A percentile compares a stretch with the other conserved stretches of the same genome.
Evolutionary conservation across 2,329 filamentous ascomycete genomes (phyloP).

Genomic region (Reticulascus tulasneorum): DNA sequence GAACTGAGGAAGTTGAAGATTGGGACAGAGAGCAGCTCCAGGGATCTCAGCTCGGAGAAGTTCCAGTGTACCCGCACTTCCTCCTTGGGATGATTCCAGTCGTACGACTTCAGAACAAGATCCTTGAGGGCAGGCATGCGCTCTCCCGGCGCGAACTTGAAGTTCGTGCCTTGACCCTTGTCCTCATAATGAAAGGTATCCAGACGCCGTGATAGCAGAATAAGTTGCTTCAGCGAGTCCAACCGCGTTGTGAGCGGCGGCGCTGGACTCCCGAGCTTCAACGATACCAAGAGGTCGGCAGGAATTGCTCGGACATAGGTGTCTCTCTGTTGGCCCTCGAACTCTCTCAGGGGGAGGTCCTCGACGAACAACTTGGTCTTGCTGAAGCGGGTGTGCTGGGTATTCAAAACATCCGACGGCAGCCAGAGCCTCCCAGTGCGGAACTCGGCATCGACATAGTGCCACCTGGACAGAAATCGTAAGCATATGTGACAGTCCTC

Average conservation of each 20-base stretch:
- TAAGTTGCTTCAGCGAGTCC: slow-evolving; percentile 37
- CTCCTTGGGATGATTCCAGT: slow-evolving; percentile 40
- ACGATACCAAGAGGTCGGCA: slow-evolving; percentile 31
- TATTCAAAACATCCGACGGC: slow-evolving; percentile 34
- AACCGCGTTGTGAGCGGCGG: slow-evolving; percentile 37
- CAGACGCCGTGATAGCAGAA: slow-evolving; percentile 30
- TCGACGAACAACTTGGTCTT: slow-evolving; percentile 34
- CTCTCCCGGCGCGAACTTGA: slow-evolving; percentile 34
- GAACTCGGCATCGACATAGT: slow-evolving; percentile 27
- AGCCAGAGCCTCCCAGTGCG: slow-evolving; percentile 27
- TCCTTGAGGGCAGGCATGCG: slow-evolving; percentile 38
- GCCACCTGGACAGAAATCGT: slow-evolving; percentile 29
- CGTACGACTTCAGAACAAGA: slow-evolving; percentile 41
- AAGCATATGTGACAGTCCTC: too few species aligned
- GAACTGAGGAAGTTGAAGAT: slow-evolving; percentile 40
- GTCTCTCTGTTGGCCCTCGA: slow-evolving; percentile 27
- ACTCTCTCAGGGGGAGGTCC: slow-evolving; percentile 34
- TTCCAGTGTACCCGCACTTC: slow-evolving; percentile 41
- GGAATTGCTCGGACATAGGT: slow-evolving; percentile 35
- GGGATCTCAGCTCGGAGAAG: slow-evolving; percentile 35
- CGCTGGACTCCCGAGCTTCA: slow-evolving; percentile 34
- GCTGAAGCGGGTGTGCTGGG: slow-evolving; percentile 22
- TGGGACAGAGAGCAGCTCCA: slow-evolving; percentile 40
- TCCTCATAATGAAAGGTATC: slow-evolving; percentile 39
- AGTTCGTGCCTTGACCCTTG: slow-evolving; percentile 40